Percentiles rank a stretch among this genome's conserved stretches.
Evolutionary conservation across 169 alveolate species (phyloP).

Genomic region (Sarcocystis neurona): DNA sequence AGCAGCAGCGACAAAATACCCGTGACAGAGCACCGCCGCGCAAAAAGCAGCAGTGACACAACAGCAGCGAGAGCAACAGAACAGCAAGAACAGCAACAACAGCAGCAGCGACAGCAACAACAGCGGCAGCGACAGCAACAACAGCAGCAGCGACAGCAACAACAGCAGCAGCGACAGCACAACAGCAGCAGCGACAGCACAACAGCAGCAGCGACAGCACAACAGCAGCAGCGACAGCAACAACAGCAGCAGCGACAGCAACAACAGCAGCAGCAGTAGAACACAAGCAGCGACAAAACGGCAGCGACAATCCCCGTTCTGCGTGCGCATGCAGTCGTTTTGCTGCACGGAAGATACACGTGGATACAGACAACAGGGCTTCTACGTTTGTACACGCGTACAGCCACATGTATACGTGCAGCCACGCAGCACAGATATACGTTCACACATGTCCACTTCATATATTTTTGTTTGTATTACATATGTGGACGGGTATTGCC

Average conservation of each 20-base stretch:
- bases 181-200: not conserved
- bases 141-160: too few species aligned
- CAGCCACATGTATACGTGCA: not conserved
- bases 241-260: not conserved
- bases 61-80: too few species aligned
- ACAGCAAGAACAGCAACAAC: not conserved
- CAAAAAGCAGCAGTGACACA: too few species aligned
- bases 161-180: not conserved
- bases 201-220: too few species aligned
- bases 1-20: not conserved
- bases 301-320: not conserved
- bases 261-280: not conserved
- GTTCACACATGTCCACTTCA: too few species aligned
- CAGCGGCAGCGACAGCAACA: not conserved
- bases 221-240: too few species aligned
- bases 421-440: not conserved
- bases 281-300: not conserved
- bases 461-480: too few species aligned
- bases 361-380: not conserved
- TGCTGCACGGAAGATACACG: not conserved
- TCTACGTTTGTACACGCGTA: not conserved
- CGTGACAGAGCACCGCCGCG: too few species aligned
- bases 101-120: not conserved
- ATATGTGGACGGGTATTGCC: too few species aligned
- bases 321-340: not conserved